Conservation (phyloP, 1,284 basidiomycete genomes). For the Cystobasidium pallidum region DNA sequence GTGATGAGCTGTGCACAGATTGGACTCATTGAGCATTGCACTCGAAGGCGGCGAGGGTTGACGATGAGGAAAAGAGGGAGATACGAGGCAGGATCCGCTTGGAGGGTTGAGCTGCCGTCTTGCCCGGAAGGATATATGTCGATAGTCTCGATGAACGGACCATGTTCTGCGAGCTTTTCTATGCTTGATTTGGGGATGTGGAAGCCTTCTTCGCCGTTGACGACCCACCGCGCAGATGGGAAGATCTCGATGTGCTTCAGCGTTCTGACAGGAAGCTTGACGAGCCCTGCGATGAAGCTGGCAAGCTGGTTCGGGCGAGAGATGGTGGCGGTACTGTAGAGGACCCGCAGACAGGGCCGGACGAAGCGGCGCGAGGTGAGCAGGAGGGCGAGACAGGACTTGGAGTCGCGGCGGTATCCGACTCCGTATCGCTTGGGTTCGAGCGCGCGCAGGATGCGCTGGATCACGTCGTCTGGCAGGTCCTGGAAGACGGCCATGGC, state of each 20-base stretch:
- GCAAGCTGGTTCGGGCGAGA: slow-evolving; percentile 20
- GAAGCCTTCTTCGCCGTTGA: slow-evolving; percentile 34
- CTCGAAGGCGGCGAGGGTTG: slow-evolving; percentile 26
- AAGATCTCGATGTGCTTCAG: slow-evolving; percentile 34
- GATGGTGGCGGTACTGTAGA: slow-evolving; percentile 23
- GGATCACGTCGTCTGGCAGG: slow-evolving; percentile 26
- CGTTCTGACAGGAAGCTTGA: slow-evolving; percentile 3
- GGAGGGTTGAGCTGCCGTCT: slow-evolving; percentile 29
- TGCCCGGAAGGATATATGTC: slow-evolving; percentile 28
- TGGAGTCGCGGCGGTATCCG: slow-evolving; percentile 12
- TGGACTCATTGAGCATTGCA: slow-evolving; percentile 34
- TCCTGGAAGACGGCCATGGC: slow-evolving; percentile 14
- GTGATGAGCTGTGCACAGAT: slow-evolving; percentile 34
- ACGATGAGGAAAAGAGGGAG: slow-evolving; percentile 23
- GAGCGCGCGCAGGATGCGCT: slow-evolving; percentile 13
- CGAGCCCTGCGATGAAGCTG: slow-evolving; percentile 13
- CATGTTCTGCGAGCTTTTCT: not conserved
- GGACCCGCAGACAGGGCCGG: not conserved
- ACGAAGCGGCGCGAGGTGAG: slow-evolving; percentile 21
- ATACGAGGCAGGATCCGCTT: slow-evolving; percentile 32
- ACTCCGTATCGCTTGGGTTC: slow-evolving; percentile 32
- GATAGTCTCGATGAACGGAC: slow-evolving; percentile 15
- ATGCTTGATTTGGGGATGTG: slow-evolving; percentile 5
- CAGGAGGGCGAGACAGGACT: slow-evolving; percentile 18
- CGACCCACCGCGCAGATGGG: slow-evolving; percentile 27